Conservation (phyloP, 257 asterid genomes). For the Salvia hispanica region DNA sequence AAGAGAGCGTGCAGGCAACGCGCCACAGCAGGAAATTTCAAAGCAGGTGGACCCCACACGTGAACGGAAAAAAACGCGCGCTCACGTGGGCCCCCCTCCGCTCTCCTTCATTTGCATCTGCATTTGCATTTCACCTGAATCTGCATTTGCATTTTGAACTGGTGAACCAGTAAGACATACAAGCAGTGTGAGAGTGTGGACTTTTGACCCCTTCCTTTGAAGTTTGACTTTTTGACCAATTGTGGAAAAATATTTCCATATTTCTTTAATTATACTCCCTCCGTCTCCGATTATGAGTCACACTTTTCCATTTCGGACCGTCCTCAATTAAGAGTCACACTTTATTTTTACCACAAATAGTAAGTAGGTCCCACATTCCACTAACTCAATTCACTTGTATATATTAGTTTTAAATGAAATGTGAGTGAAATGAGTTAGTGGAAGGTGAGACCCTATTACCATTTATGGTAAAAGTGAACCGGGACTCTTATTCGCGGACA, state of each 20-base stretch:
- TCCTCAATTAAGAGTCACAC: too few relatives aligned
- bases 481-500: too few relatives aligned
- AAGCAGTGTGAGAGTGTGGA: constrained; percentile 45
- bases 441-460: too few relatives aligned
- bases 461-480: too few relatives aligned
- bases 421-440: too few relatives aligned
- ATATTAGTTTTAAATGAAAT: too few relatives aligned
- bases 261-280: too few relatives aligned
- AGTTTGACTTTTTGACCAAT: constrained; percentile 66
- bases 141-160: constrained; percentile 32
- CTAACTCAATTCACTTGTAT: too few relatives aligned
- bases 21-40: constrained; percentile 27
- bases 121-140: constrained; percentile 30
- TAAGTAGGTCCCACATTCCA: too few relatives aligned
- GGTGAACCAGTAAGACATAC: constrained; percentile 52
- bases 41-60: constrained; percentile 41
- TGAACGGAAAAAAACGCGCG: constrained; percentile 33
- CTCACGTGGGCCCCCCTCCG: constrained; percentile 29
- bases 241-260: background rate
- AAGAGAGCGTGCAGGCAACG: constrained; percentile 7
- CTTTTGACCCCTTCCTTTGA: constrained; percentile 46
- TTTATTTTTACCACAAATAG: too few relatives aligned
- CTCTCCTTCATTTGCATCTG: constrained; percentile 31
- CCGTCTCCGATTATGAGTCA: too few relatives aligned
- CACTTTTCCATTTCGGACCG: too few relatives aligned